Evolutionary conservation across 106 monocot species (phyloP), one percentile per base, ranked within the genome.

Genomic region (Phalaenopsis equestris): DNA sequence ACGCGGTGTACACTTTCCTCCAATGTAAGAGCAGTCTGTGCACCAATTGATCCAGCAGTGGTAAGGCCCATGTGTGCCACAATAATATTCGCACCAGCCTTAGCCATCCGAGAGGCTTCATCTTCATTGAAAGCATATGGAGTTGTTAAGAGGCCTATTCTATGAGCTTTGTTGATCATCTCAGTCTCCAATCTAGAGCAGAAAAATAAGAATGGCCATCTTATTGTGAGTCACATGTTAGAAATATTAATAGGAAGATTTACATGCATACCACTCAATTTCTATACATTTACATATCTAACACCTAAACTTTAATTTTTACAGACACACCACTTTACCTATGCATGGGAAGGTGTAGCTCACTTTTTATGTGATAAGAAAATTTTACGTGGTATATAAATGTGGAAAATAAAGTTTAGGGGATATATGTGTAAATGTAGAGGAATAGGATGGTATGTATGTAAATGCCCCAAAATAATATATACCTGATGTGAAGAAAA

Each of bases 21-120:
- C 61, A 97, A 79, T 39, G 89, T 89, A 23, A 94, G 56, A 36
- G 94, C 83, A 10, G 97, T 90, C 72, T 90, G 87, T 85, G 97
- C 94, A 55, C 97, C 97, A 68, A 97, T 97, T 19, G 94, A 88
- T 43, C 97, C 94, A 57, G 92, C 81, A 46, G 90, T 89, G 15
- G 97, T 97, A 11, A 97, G 84, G 58, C 97, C 97, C 97, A 94
- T 94, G 82, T 97, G 97, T 42, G 92, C 97, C 75, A 97, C 97
- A 56, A 97, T 87, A 48, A 97, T 87, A 86, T 82, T 79, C 70
- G 97, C 94, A 79, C 94, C 97, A 65, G 94, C 94, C 80, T 87
- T 90, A 15, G 92, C 88, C 97, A 97, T 97, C 24, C 81, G 82
- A 87, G 48, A 76, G 17, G 97, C 87, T 84, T 97, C 97, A 52